Conservation (phyloP, 2,329 filamentous ascomycete genomes). For the Neophaeococcomyces mojaviensis region DNA sequence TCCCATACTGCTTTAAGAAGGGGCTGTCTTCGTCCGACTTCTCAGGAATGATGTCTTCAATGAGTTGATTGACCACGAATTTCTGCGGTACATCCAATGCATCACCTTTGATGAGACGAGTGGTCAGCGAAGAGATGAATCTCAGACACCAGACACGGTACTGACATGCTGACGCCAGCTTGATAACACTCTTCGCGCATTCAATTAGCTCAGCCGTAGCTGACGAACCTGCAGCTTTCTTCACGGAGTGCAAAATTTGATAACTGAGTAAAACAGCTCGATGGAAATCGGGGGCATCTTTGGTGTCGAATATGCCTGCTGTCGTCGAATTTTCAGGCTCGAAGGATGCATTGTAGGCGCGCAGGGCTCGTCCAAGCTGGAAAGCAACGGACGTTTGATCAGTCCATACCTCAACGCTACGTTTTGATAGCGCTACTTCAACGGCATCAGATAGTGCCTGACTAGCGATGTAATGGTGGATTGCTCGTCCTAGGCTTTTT, state of each 20-base stretch:
- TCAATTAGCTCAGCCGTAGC: slow-evolving; percentile 2
- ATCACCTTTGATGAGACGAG: neutral
- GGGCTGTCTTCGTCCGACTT: neutral
- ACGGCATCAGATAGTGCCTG: slow-evolving; percentile 30
- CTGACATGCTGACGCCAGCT: neutral
- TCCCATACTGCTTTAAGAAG: slow-evolving; percentile 13
- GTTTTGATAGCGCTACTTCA: slow-evolving; percentile 23
- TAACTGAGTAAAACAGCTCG: slow-evolving; percentile 20
- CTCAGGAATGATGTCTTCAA: neutral
- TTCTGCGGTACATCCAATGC: neutral
- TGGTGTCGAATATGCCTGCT: slow-evolving; percentile 13
- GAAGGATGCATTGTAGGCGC: neutral
- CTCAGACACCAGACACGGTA: slow-evolving; percentile 3
- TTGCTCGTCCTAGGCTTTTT: slow-evolving; percentile 32
- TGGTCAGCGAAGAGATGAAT: slow-evolving; percentile 1
- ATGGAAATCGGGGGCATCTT: slow-evolving; percentile 12
- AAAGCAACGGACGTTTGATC: slow-evolving; percentile 30
- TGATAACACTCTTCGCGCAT: neutral
- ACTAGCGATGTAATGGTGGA: slow-evolving; percentile 33
- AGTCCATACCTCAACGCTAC: slow-evolving; percentile 26
- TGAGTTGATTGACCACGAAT: neutral
- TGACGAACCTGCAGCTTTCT: neutral
- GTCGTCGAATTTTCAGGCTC: neutral
- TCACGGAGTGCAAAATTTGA: slow-evolving; percentile 8
- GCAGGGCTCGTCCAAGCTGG: slow-evolving; percentile 30